Conservation (phyloP, 75 land plant species). For the Cunninghamia lanceolata region DNA sequence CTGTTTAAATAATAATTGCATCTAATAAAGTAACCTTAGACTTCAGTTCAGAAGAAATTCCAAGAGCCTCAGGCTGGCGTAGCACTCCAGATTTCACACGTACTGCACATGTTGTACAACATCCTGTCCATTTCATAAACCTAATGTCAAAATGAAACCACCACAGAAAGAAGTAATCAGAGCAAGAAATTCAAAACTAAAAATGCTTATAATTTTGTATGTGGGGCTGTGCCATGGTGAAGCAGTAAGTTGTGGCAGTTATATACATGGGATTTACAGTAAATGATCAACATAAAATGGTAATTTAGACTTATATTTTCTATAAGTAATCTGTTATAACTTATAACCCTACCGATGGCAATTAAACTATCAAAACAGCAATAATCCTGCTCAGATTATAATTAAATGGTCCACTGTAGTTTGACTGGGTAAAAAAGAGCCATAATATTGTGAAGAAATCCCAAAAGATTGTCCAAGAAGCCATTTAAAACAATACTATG, state of each 20-base stretch:
- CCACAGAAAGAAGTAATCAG: neutral
- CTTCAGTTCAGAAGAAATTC: constrained; percentile 93
- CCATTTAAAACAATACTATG: too few relatives aligned
- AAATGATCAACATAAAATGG: too few relatives aligned
- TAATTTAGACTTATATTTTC: too few relatives aligned
- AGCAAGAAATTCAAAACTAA: neutral
- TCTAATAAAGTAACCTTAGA: constrained; percentile 43
- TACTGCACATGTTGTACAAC: constrained; percentile 99
- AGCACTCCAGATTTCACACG: constrained; percentile 91
- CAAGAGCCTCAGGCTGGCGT: constrained; percentile 94
- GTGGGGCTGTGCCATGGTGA: neutral
- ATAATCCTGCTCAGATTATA: too few relatives aligned
- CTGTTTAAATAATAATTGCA: neutral
- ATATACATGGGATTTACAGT: neutral
- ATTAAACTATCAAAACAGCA: too few relatives aligned
- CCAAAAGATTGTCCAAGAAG: too few relatives aligned
- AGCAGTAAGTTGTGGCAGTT: neutral
- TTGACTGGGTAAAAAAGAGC: too few relatives aligned
- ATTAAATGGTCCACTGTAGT: too few relatives aligned
- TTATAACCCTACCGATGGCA: too few relatives aligned
- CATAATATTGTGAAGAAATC: too few relatives aligned
- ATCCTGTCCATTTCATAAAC: constrained; percentile 53
- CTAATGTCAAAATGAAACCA: neutral
- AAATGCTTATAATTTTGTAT: neutral
- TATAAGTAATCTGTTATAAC: too few relatives aligned